Evolutionary conservation across 257 asterid species (phyloP), one percentile per base, ranked within the genome.

Genomic region (Echites panduratus): DNA sequence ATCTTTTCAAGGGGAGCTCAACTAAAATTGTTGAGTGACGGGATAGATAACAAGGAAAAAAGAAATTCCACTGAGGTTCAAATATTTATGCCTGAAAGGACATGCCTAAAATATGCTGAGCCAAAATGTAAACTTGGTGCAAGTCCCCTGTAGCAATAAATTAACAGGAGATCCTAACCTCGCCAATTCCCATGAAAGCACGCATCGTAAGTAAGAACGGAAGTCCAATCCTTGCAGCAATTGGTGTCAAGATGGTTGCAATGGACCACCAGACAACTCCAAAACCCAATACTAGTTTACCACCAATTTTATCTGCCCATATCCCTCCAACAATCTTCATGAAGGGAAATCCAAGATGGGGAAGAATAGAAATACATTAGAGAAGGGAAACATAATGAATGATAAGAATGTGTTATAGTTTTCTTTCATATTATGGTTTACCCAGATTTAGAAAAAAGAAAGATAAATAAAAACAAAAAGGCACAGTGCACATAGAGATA

Each of bases 261-360:
- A 86, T 22, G n/a, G 98, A 93, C 97, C 98, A 93, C 98, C 98
- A 93, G 79, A 95, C 77, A 79, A 95, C 99, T 84, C 99, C 99
- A 75, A 90, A 92, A 72, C 99, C 98, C 76, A 95, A 89, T 47
- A 95, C 99, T 66, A 79, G 78, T 82, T 92, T 95, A 78, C 98
- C 99, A 58, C 99, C 97, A 65, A 95, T 72, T 89, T 86, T 95
- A 80, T 95, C 99, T 58, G 99, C 99, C 99, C 95, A 92, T 79
- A 95, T 95, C 76, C 99, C 99, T 82, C 99, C 99, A 67, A 84
- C 85, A 83, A 95, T 92, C 99, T 92, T 75, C 70, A 70, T 53
- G 49, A 74, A n/a, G 66, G 16, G 47, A 50, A 66, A 56, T 1
- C 47, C 52, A 71, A 58, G 13, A 58, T 10, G 19, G 43, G 22